Base-by-base conservation (phyloP, 495 filamentous ascomycete genomes). In the Rhizodiscina lignyota region DNA sequence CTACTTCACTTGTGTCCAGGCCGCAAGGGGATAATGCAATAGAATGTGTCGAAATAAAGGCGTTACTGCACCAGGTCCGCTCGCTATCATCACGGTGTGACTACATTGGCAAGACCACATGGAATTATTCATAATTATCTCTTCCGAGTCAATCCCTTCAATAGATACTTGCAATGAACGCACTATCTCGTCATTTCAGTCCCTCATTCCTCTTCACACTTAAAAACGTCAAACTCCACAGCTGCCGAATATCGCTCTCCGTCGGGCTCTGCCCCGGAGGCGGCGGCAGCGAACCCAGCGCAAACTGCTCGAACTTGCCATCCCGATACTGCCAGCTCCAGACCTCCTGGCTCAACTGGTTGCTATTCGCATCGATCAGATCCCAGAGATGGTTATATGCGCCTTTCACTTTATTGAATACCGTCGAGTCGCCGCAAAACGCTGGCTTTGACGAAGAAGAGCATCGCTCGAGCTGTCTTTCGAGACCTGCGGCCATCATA, bases 371-470 rank as follows among this genome's bases (percentile, higher is more conserved):
- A 37, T 74, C 69, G 41, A 77, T 70, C 3, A 62, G 46, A 41
- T 71, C 60, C 72, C 72, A 77, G 15, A 77, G 60, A 18, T 54
- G 49, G 42, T 70, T 70, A 49, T 79, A 77, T 19, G 70, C 72
- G 1, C 48, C 46, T 37, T 61, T 50, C 2, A 73, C 58, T 36
- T 72, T 72, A 2, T 28, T 37, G 38, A 60, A 60, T 2, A 77
- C 57, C 1, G 17, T 35, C 0, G 32, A 8, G 42, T 74, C 59
- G 0, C 37, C 38, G 47, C 70, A 78, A 47, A 72, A 78, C 8
- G 52, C 55, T 36, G 66, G 23, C 62, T 50, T 36, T 63, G 62
- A 18, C 47, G 45, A 37, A 64, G 59, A 6, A 18, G 30, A 21
- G 43, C 55, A 59, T 1, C 53, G 44, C 3, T 23, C 44, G 2